These are phyloP conservation scores for Bolboschoenoplectus hybrid DNA, from an alignment of 202 grass and related monocot genomes.

Conservation along the genomic window DNA sequence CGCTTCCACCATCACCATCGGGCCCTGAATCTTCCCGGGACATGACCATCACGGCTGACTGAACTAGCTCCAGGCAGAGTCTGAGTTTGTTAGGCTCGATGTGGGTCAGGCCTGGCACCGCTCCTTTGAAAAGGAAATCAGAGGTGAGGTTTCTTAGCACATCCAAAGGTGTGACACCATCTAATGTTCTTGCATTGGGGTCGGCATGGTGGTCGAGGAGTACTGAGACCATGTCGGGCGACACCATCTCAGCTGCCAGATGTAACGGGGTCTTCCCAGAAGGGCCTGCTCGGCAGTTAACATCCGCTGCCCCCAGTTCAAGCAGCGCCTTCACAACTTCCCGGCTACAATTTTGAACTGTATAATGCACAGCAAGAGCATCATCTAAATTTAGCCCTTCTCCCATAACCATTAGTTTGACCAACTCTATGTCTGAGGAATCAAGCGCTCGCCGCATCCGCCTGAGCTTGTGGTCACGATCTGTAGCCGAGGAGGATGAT, in stretches of 20 bases:
- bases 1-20: constrained; percentile 27
- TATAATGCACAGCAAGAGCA: constrained; percentile 91
- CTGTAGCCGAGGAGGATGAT: constrained; percentile 48
- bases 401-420: constrained; percentile 99
- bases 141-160: constrained; percentile 91
- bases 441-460: constrained; percentile 89
- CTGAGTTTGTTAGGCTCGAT: constrained; percentile 98
- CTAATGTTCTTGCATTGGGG: constrained; percentile 82
- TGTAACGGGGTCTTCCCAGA: constrained; percentile 85
- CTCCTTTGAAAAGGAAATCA: constrained; percentile 99
- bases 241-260: constrained; percentile 93
- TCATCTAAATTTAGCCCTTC: constrained; percentile 98
- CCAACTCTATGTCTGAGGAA: constrained; percentile 94
- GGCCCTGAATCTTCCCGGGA: constrained; percentile 64
- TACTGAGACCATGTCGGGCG: constrained; percentile 93
- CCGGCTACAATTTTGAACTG: constrained; percentile 86
- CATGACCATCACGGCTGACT: constrained; percentile 86
- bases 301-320: constrained; percentile 95
- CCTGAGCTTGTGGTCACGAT: constrained; percentile 89
- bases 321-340: constrained; percentile 98
- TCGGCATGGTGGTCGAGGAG: constrained; percentile 98
- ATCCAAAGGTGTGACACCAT: constrained; percentile 81
- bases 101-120: constrained; percentile 85
- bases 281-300: constrained; percentile 76
- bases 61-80: constrained; percentile 94